A percentile compares a stretch with the other conserved stretches of the same genome.
These are phyloP conservation scores for Fusarium pseudograminearum DNA, from an alignment of 2,329 filamentous ascomycete species.

Conservation along the genomic window DNA sequence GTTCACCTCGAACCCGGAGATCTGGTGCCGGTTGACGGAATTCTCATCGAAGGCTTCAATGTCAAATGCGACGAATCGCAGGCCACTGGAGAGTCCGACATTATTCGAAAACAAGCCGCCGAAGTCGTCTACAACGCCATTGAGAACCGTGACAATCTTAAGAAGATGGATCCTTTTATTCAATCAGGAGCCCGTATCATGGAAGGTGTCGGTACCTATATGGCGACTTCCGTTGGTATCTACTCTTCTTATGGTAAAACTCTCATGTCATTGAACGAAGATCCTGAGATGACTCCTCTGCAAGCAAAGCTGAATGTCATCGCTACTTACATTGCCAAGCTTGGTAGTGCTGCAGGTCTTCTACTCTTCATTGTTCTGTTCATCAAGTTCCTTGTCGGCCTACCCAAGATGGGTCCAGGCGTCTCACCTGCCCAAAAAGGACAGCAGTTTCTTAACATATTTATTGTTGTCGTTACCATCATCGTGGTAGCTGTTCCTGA, in stretches of 20 bases:
- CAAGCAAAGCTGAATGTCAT: slow-evolving; percentile 81
- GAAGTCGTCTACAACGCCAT: slow-evolving; percentile 79
- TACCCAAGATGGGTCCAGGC: slow-evolving; percentile 63
- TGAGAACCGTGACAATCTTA: slow-evolving; percentile 72
- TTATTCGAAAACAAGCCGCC: slow-evolving; percentile 74
- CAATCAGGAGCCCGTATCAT: slow-evolving; percentile 85
- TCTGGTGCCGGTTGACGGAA: slow-evolving; percentile 78
- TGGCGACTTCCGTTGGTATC: slow-evolving; percentile 79
- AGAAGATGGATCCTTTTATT: slow-evolving; percentile 85
- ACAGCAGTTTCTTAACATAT: slow-evolving; percentile 79
- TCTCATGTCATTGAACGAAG: slow-evolving; percentile 78
- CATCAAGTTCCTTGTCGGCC: slow-evolving; percentile 82
- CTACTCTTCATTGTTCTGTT: slow-evolving; percentile 86
- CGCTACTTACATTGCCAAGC: slow-evolving; percentile 81
- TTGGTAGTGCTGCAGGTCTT: slow-evolving; percentile 81
- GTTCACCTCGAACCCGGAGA: slow-evolving; percentile 80
- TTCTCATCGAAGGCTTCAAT: slow-evolving; percentile 78
- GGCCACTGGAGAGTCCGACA: slow-evolving; percentile 82
- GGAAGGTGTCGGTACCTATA: slow-evolving; percentile 80
- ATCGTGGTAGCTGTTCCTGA: slow-evolving; percentile 85
- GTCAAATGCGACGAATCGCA: slow-evolving; percentile 84
- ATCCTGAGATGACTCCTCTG: slow-evolving; percentile 80
- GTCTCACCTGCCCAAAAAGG: slow-evolving; percentile 78
- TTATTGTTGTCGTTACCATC: slow-evolving; percentile 83
- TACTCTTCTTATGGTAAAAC: slow-evolving; percentile 82